These are phyloP conservation scores for Exophiala bonariae DNA, from an alignment of 2,329 filamentous ascomycete genomes.

Conservation along the genomic window DNA sequence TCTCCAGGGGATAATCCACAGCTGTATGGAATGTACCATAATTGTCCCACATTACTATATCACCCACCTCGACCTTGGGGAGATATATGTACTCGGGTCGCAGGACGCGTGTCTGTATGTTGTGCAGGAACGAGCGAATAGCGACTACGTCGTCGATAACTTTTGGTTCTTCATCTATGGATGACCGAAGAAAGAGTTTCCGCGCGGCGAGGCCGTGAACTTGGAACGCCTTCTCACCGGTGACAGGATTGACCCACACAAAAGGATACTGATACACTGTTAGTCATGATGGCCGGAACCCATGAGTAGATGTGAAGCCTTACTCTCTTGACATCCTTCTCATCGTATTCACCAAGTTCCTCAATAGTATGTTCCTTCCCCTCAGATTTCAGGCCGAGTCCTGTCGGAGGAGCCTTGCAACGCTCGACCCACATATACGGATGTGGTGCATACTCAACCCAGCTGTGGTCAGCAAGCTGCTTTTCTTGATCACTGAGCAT, in stretches of 20 bases:
- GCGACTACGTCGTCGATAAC: constrained; percentile 40
- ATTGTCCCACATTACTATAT: constrained; percentile 49
- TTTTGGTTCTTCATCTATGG: constrained; percentile 33
- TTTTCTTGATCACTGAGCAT: constrained; percentile 45
- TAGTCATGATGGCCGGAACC: not conserved
- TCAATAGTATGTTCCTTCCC: constrained; percentile 41
- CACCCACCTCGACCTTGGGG: constrained; percentile 42
- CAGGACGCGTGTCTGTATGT: constrained; percentile 42
- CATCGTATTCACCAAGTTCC: constrained; percentile 39
- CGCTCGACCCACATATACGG: constrained; percentile 47
- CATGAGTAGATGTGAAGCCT: not conserved
- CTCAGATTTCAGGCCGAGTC: constrained; percentile 41
- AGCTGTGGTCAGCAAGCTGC: constrained; percentile 43
- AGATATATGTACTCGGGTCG: constrained; percentile 46
- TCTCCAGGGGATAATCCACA: constrained; percentile 43
- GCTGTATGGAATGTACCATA: constrained; percentile 45
- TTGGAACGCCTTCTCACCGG: constrained; percentile 44
- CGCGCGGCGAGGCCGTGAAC: constrained; percentile 44
- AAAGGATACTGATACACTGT: constrained; percentile 40
- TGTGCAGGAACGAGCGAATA: constrained; percentile 38
- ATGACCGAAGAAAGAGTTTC: constrained; percentile 40
- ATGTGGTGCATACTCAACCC: constrained; percentile 48
- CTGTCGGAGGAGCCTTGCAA: constrained; percentile 42
- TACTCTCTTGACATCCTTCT: constrained; percentile 36
- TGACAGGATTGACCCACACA: constrained; percentile 48